Evolutionary conservation across 345 rosid species (phyloP), one percentile per base, ranked within the genome.

Genomic region (Salix exigua): DNA sequence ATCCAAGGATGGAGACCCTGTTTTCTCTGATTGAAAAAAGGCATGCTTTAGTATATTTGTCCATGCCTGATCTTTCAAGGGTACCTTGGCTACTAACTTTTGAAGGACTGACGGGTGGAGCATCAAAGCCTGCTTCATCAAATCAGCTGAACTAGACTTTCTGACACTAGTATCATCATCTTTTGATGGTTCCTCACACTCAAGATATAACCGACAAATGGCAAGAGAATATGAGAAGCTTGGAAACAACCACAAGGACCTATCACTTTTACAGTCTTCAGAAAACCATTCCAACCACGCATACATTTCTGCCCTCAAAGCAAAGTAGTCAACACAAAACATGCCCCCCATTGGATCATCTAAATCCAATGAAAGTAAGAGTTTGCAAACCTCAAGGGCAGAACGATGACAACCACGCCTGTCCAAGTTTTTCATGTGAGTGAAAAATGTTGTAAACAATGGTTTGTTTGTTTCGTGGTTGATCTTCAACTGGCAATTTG

Each of bases 371-470:
- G 94, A 87, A 77, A 94, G 92, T 87, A 94, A 82, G 23, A 94
- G 82, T 75, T 92, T 94, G 90, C 97, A 94, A 62, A 91, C 96
- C 84, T 94, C 98, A 10, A 94, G 83, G 0, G 96, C 98, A 28
- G 98, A 92, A 61, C 92, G 91, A 82, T 92, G 96, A 77, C 98
- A 94, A 70, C 98, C 97, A 72, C 96, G 94, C 80, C 90, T 82
- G 66, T 91, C 97, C 96, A 94, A 84, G 80, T 89, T 88, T 80
- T 89, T 91, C 97, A 94, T 91, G 88, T 92, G 96, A 73, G 86
- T 79, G 87, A 91, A 94, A 68, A 94, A 93, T 31, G 92, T 55
- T 9, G 83, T 86, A 85, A 91, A 94, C 74, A 94, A 53, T 68
- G 94, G 97, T 80, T 85, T 92, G 90, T 92, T 94, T 37, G 92